phyloP scores from a whole-genome alignment of 1,284 basidiomycete genomes.

The Tilletia indica region DNA sequence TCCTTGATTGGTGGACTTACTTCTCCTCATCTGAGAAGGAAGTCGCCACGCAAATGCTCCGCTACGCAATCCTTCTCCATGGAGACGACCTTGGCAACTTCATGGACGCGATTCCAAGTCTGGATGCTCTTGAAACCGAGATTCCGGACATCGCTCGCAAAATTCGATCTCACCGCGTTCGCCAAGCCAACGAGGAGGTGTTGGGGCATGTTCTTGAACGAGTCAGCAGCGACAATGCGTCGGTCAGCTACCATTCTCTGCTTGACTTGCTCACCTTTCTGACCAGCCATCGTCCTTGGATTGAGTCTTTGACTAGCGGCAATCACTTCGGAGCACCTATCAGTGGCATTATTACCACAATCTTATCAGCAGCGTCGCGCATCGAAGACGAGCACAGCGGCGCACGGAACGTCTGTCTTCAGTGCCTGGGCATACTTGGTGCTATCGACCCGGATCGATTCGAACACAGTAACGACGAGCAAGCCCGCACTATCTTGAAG shows the following conservation, averaged over 20 bases:
- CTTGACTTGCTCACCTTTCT: slow-evolving; percentile 67
- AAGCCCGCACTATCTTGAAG: slow-evolving; percentile 71
- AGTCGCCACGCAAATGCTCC: slow-evolving; percentile 66
- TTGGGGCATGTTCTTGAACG: slow-evolving; percentile 74
- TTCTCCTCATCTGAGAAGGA: slow-evolving; percentile 65
- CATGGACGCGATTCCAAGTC: slow-evolving; percentile 64
- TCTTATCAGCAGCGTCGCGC: slow-evolving; percentile 72
- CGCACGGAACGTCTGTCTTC: slow-evolving; percentile 68
- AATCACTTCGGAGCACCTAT: slow-evolving; percentile 78
- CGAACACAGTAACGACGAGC: slow-evolving; percentile 63
- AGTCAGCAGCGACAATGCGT: slow-evolving; percentile 75
- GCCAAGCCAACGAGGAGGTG: slow-evolving; percentile 58
- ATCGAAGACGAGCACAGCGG: slow-evolving; percentile 63
- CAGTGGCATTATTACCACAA: slow-evolving; percentile 68
- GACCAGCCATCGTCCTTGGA: slow-evolving; percentile 31
- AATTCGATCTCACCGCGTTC: slow-evolving; percentile 30
- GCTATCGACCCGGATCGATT: slow-evolving; percentile 94
- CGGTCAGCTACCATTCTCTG: slow-evolving; percentile 74
- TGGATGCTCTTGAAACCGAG: slow-evolving; percentile 57
- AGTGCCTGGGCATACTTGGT: slow-evolving; percentile 90
- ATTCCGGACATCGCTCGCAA: slow-evolving; percentile 50
- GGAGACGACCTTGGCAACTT: slow-evolving; percentile 61
- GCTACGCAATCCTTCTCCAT: slow-evolving; percentile 71
- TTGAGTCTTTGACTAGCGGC: slow-evolving; percentile 40
- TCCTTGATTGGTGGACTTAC: slow-evolving; percentile 74